A percentile compares a stretch with the other conserved stretches of the same genome.
phyloP scores from a whole-genome alignment of 306 rosid genomes.

The Pyrus bretschneideri region DNA sequence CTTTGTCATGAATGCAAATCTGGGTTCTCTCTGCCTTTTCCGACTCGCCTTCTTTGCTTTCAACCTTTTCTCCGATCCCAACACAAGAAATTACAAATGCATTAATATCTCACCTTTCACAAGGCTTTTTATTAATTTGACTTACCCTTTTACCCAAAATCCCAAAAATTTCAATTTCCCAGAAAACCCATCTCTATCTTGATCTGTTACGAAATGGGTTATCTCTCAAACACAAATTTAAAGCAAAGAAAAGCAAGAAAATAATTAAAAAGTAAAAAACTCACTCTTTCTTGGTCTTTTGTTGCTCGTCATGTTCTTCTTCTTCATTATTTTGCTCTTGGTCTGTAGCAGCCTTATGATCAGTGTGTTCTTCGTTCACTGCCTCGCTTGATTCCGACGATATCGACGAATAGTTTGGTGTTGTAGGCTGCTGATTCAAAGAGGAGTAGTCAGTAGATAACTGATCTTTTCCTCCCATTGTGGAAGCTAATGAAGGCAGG shows the following conservation, averaged over 20 bases:
- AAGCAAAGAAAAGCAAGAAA: background rate
- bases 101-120: background rate
- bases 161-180: background rate
- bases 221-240: background rate
- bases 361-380: constrained; percentile 39
- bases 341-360: constrained; percentile 10
- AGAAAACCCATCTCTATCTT: constrained; percentile 2
- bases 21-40: constrained; percentile 75
- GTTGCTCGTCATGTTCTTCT: constrained; percentile 2
- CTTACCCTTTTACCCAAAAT: background rate
- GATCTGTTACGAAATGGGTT: constrained; percentile 5
- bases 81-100: constrained; percentile 8
- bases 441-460: constrained; percentile 16
- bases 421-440: constrained; percentile 53
- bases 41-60: constrained; percentile 65
- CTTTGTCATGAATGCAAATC: constrained; percentile 95
- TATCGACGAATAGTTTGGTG: constrained; percentile 85
- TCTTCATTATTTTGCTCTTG: constrained; percentile 20
- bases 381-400: constrained; percentile 74
- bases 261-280: constrained; percentile 9
- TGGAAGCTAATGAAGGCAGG: constrained; percentile 9
- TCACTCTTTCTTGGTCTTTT: constrained; percentile 49
- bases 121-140: background rate
- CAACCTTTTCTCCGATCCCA: constrained; percentile 42
- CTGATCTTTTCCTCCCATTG: constrained; percentile 22